phyloP scores from a whole-genome alignment of 2,329 filamentous ascomycete genomes.

The Aspergillus phoenicis region DNA sequence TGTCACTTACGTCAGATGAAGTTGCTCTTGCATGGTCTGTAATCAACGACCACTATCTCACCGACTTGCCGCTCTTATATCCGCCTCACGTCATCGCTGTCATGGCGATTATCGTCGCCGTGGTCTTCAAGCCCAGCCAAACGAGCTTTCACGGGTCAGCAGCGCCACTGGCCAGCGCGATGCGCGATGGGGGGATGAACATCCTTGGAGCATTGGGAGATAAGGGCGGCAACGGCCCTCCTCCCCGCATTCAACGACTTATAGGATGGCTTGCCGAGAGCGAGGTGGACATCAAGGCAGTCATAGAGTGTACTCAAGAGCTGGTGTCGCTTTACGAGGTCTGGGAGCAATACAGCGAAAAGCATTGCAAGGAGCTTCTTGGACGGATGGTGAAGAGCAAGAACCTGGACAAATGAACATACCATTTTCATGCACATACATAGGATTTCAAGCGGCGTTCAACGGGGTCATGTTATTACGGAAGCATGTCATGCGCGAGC shows the following conservation, averaged over 20 bases:
- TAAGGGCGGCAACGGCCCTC: conserved; percentile 32
- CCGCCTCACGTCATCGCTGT: conserved; percentile 87
- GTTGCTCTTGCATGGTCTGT: conserved; percentile 75
- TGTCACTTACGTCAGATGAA: conserved; percentile 77
- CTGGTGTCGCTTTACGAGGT: conserved; percentile 85
- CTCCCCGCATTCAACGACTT: conserved; percentile 61
- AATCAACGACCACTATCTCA: conserved; percentile 91
- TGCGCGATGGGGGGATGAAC: conserved; percentile 41
- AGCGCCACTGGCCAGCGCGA: conserved; percentile 36
- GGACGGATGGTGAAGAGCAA: conserved; percentile 63
- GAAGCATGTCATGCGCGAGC: neutral
- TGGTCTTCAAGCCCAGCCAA: conserved; percentile 74
- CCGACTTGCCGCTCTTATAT: conserved; percentile 82
- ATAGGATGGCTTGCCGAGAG: conserved; percentile 84
- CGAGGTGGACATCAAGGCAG: conserved; percentile 77
- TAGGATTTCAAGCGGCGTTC: neutral
- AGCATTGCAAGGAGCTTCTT: conserved; percentile 65
- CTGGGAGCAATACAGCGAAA: conserved; percentile 68
- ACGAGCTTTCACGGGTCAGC: conserved; percentile 35
- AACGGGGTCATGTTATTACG: neutral
- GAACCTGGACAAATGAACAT: conserved; percentile 56
- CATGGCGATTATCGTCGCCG: conserved; percentile 77
- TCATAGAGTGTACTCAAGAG: conserved; percentile 89
- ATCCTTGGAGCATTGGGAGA: conserved; percentile 40
- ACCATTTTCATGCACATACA: neutral